Base-by-base conservation (phyloP, 805 yeast genomes). In the Saccharomycopsis malanga region DNA sequence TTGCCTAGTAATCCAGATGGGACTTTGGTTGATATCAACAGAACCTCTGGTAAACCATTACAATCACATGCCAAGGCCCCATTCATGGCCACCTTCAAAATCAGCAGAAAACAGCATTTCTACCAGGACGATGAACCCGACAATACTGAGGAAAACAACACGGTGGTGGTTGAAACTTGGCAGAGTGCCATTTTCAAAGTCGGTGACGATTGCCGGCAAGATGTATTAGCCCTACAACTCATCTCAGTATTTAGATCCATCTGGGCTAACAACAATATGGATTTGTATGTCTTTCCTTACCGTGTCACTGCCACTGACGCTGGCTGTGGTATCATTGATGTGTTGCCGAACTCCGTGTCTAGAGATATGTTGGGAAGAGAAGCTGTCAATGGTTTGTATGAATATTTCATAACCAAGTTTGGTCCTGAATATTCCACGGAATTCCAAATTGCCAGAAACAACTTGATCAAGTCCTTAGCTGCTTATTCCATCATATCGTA, bases 31-130 rank as follows among this genome's bases (percentile, higher is more conserved):
- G 98, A 88, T 58, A 93, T 93, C 61, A 88, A 87, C 61, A 72
- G 98, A 49, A 83, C 81, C 56, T 83, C 95, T 4, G 98, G 98
- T 50, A 81, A 76, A 57, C 99, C 99, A 6, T 70, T 93, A 56
- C 99, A 93, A 66, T 86, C 96, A 10, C 99, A 93, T 63, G 98
- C 99, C 12, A 93, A 93, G 62, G 98, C 99, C 0, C 99, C 99
- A 34, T 93, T 88, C 62, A 75, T 93, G 89, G 99, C 98, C 0
- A 83, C 95, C 1, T 93, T 93, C 71, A 84, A 80, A 64, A 88
- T 93, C 56, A 73, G 75, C 40, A 81, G 79, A 56, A 76, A 77
- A 4, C 70, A 74, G 15, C 64, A 65, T 14, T 70, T 68, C 18
- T 58, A 60, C 12, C 72, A 59, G 25, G 60, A 58, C 4, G 53